Evolutionary conservation across 345 rosid species (phyloP).

Genomic region (Pugionium cornutum): DNA sequence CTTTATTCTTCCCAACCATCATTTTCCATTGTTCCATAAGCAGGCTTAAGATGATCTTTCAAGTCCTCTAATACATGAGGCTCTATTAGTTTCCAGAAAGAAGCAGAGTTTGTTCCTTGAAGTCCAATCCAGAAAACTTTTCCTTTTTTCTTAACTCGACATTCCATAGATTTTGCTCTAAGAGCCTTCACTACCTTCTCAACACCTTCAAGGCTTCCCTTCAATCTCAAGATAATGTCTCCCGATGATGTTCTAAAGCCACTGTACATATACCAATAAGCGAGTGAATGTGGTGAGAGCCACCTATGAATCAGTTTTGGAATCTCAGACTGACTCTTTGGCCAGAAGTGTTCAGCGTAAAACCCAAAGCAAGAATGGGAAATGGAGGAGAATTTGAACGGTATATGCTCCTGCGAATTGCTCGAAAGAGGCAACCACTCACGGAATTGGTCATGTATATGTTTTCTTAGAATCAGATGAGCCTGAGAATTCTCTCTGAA

Average conservation of each 20-base stretch:
- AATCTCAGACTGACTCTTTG: constrained; percentile 54
- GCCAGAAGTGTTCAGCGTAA: constrained; percentile 76
- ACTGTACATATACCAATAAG: constrained; percentile 86
- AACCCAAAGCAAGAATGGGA: constrained; percentile 64
- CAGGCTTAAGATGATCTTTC: constrained; percentile 46
- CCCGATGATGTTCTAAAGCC: constrained; percentile 62
- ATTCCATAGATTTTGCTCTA: constrained; percentile 59
- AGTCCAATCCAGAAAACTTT: constrained; percentile 79
- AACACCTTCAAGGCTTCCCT: constrained; percentile 61
- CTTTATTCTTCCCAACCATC: constrained; percentile 33
- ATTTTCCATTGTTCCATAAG: constrained; percentile 12
- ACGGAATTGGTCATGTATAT: constrained; percentile 60
- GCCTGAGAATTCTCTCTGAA: constrained; percentile 53
- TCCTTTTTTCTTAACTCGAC: constrained; percentile 79
- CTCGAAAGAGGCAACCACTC: constrained; percentile 76
- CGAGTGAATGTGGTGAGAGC: constrained; percentile 72
- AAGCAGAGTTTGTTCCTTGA: constrained; percentile 54
- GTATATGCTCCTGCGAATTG: constrained; percentile 41
- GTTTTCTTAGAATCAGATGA: constrained; percentile 59
- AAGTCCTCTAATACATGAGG: constrained; percentile 57
- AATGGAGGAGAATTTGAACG: constrained; percentile 53
- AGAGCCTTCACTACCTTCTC: constrained; percentile 57
- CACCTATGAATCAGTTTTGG: constrained; percentile 90
- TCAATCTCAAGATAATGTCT: constrained; percentile 66
- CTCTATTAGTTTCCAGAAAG: constrained; percentile 72